phyloP scores from a whole-genome alignment of 2,329 filamentous ascomycete genomes.

The Pyrenophora seminiperda region DNA sequence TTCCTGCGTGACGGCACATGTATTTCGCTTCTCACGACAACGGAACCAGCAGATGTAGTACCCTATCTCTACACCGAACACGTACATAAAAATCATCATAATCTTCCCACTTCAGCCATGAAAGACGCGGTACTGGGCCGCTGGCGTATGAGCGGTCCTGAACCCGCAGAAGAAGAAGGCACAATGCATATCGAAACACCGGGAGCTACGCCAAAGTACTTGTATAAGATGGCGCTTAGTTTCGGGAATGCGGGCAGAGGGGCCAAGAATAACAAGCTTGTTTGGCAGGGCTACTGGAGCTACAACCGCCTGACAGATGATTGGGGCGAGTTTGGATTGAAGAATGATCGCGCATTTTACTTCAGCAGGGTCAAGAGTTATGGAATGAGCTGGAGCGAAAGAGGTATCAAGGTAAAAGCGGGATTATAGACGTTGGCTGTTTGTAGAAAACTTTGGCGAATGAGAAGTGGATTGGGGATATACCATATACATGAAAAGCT shows the following conservation, averaged over 20 bases:
- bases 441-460: no score
- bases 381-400: conserved; percentile 49
- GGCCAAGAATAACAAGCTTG: conserved; percentile 81
- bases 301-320: conserved; percentile 90
- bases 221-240: conserved; percentile 79
- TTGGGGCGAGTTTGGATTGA: conserved; percentile 78
- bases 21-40: conserved; percentile 79
- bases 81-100: conserved; percentile 55
- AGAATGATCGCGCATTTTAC: conserved; percentile 65
- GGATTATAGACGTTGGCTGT: no score
- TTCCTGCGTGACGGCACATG: conserved; percentile 89
- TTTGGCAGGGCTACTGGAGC: conserved; percentile 89
- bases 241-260: conserved; percentile 66
- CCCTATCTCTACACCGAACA: conserved; percentile 78
- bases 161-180: conserved; percentile 40
- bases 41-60: conserved; percentile 85
- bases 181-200: conserved; percentile 81
- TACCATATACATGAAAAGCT: no score
- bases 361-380: conserved; percentile 67
- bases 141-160: conserved; percentile 67
- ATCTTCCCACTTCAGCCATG: conserved; percentile 62
- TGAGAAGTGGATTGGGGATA: no score
- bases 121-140: conserved; percentile 69
- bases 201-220: conserved; percentile 77
- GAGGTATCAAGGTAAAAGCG: conserved; percentile 13